Evolutionary conservation across 495 filamentous ascomycete species (phyloP).

Genomic region (Tuber microsphaerosporum): DNA sequence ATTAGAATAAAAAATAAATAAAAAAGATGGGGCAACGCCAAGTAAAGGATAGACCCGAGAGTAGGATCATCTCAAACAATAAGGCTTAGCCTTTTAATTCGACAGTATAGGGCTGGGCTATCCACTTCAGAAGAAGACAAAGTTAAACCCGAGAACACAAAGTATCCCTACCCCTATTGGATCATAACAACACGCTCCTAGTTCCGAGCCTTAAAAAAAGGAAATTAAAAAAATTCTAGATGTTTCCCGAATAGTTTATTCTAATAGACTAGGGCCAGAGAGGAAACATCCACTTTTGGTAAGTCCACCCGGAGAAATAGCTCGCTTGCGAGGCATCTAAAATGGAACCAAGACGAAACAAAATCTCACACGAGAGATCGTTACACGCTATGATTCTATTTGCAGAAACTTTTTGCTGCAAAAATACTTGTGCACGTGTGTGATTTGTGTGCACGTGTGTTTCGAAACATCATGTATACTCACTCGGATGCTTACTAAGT

Average conservation of each 20-base stretch:
- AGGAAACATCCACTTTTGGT: too few species aligned
- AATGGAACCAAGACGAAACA: too few species aligned
- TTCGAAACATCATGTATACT: too few species aligned
- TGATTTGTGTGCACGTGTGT: neutral
- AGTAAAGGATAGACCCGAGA: neutral
- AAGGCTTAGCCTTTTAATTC: neutral
- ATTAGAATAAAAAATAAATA: too few species aligned
- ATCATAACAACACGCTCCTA: neutral
- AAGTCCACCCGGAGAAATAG: too few species aligned
- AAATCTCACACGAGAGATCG: too few species aligned
- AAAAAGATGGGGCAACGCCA: too few species aligned
- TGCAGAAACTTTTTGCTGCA: too few species aligned
- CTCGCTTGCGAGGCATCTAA: too few species aligned
- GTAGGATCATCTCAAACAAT: neutral
- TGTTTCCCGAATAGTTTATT: neutral
- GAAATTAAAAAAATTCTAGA: neutral
- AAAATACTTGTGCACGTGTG: neutral
- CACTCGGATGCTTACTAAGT: too few species aligned
- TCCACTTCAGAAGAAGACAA: neutral
- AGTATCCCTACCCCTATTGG: too few species aligned
- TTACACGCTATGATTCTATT: too few species aligned
- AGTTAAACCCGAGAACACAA: neutral
- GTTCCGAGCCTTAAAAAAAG: neutral
- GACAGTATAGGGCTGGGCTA: neutral
- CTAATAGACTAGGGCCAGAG: neutral